phyloP scores from a whole-genome alignment of 768 basidiomycete species.

The Sarcomyxa edulis region DNA sequence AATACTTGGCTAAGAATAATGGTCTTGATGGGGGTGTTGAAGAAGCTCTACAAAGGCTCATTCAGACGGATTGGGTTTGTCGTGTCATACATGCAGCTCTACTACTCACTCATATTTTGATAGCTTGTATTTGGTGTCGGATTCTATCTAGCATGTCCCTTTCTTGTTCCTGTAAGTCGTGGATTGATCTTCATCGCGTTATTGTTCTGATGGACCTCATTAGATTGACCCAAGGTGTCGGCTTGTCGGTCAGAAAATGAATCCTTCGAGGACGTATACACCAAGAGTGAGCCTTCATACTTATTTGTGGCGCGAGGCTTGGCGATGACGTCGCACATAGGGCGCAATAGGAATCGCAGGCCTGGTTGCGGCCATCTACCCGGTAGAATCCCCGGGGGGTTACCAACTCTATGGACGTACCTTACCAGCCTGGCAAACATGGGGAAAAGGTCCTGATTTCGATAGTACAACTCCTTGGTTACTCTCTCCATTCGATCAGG shows the following conservation, averaged over 20 bases:
- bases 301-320: background rate
- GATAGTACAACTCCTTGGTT: conserved; percentile 50
- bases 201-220: background rate
- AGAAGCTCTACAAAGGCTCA: conserved; percentile 40
- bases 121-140: conserved; percentile 60
- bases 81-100: background rate
- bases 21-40: conserved; percentile 38
- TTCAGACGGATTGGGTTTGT: conserved; percentile 45
- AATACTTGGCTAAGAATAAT: conserved; percentile 61
- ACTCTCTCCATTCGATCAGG: conserved; percentile 59
- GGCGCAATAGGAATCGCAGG: conserved; percentile 72
- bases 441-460: conserved; percentile 49
- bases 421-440: conserved; percentile 60
- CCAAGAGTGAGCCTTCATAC: conserved; percentile 37
- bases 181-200: background rate
- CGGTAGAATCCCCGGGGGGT: conserved; percentile 59
- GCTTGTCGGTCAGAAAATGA: conserved; percentile 69
- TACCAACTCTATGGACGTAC: conserved; percentile 63
- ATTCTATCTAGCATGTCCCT: conserved; percentile 62
- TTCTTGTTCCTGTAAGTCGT: conserved; percentile 48
- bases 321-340: conserved; percentile 20
- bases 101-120: conserved; percentile 3
- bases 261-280: conserved; percentile 64
- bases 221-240: conserved; percentile 56
- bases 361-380: conserved; percentile 60